Evolutionary conservation across 768 basidiomycete species (phyloP).

Genomic region (Lentinula sp.): DNA sequence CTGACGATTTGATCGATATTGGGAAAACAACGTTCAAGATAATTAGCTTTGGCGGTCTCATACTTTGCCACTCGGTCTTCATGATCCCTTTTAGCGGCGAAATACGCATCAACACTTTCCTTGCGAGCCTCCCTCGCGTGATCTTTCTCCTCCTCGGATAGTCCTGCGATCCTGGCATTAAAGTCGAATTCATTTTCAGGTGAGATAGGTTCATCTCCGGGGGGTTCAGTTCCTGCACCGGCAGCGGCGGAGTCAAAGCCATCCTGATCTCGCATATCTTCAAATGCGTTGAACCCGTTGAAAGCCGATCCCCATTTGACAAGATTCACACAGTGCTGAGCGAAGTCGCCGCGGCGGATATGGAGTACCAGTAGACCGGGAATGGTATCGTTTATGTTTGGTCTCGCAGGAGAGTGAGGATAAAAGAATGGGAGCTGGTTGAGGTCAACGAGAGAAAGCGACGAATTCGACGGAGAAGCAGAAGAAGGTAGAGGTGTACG

Average conservation of each 20-base stretch:
- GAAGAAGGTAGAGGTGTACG: background rate
- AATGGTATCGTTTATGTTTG: background rate
- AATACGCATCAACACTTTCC: conserved; percentile 15
- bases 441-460: conserved; percentile 9
- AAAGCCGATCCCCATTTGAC: conserved; percentile 31
- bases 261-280: conserved; percentile 37
- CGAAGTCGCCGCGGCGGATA: conserved; percentile 52
- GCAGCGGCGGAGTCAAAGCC: conserved; percentile 20
- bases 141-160: background rate
- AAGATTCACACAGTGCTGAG: conserved; percentile 38
- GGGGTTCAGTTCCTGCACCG: background rate
- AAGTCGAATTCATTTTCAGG: background rate
- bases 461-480: conserved; percentile 10
- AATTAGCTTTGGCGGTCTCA: conserved; percentile 14
- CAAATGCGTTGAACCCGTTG: conserved; percentile 50
- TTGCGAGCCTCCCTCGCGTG: background rate
- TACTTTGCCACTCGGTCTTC: conserved; percentile 19
- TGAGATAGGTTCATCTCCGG: background rate
- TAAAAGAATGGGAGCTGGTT: background rate
- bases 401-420: conserved; percentile 18
- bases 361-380: conserved; percentile 51
- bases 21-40: conserved; percentile 48
- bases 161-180: conserved; percentile 4
- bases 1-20: conserved; percentile 40
- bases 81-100: conserved; percentile 8